A percentile compares a stretch with the other conserved stretches of the same genome.
Conservation (phyloP, 106 monocot species). For the Apostasia ramifera region DNA sequence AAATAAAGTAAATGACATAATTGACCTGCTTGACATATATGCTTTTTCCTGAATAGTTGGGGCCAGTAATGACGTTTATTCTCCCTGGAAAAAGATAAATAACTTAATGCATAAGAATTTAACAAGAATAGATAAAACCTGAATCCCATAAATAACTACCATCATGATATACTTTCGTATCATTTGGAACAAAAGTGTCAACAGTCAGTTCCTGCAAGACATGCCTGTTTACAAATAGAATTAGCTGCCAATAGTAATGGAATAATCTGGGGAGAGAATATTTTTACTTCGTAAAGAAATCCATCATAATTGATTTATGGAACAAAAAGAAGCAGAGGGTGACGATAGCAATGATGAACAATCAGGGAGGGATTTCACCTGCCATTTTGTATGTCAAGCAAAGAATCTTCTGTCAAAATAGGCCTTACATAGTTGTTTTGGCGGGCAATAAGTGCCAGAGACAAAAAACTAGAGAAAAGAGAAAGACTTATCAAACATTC, state of each 20-base stretch:
- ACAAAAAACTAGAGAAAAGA: constrained; percentile 44
- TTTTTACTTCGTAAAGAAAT: no score
- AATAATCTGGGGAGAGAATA: no score
- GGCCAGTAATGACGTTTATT: constrained; percentile 89
- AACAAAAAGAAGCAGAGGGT: neutral
- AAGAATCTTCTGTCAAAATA: constrained; percentile 69
- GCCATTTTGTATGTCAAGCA: constrained; percentile 88
- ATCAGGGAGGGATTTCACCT: constrained; percentile 37
- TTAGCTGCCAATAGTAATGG: neutral
- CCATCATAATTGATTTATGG: neutral
- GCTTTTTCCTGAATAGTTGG: constrained; percentile 99
- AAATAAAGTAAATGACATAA: constrained; percentile 6
- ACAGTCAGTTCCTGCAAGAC: constrained; percentile 99
- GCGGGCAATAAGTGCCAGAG: constrained; percentile 70
- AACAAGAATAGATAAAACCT: neutral
- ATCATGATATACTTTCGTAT: constrained; percentile 62
- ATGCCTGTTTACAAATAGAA: constrained; percentile 48
- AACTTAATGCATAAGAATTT: constrained; percentile 1
- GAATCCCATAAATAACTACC: constrained; percentile 33
- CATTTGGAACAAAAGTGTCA: constrained; percentile 97
- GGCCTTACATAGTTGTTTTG: constrained; percentile 94
- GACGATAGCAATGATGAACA: neutral
- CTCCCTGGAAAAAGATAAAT: constrained; percentile 45
- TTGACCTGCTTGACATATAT: constrained; percentile 95
- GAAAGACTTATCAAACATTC: neutral